phyloP scores from a whole-genome alignment of 2,329 filamentous ascomycete species.

The Beauveria scarabaeidicola region DNA sequence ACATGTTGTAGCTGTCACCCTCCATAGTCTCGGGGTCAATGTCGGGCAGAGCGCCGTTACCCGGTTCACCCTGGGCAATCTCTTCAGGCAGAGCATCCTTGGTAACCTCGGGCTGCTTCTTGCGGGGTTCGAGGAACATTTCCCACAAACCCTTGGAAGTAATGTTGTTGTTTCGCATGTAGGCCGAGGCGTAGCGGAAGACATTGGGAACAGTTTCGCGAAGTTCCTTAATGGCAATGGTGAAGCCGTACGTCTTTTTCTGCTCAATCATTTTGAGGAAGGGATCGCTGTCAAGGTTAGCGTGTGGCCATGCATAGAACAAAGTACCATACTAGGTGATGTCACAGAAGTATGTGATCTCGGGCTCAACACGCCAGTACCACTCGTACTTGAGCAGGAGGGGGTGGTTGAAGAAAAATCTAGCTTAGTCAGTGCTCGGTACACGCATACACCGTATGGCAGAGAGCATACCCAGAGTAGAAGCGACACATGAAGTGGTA shows the following conservation, averaged over 20 bases:
- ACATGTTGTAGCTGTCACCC: slow-evolving; percentile 98
- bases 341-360: slow-evolving; percentile 99
- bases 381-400: slow-evolving; percentile 94
- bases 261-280: slow-evolving; percentile 89
- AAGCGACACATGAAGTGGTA: slow-evolving; percentile 99
- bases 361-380: slow-evolving; percentile 98
- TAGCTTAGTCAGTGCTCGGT: slow-evolving; percentile 22
- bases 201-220: slow-evolving; percentile 98
- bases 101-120: slow-evolving; percentile 52
- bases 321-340: slow-evolving; percentile 72
- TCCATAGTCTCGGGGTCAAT: slow-evolving; percentile 94
- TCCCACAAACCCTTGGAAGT: slow-evolving; percentile 93
- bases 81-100: slow-evolving; percentile 69
- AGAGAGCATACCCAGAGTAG: slow-evolving; percentile 72
- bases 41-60: slow-evolving; percentile 60
- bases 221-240: slow-evolving; percentile 95
- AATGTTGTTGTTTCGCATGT: slow-evolving; percentile 86
- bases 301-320: not conserved
- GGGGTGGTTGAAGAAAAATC: slow-evolving; percentile 96
- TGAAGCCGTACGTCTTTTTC: slow-evolving; percentile 98
- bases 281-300: slow-evolving; percentile 57
- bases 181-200: slow-evolving; percentile 96
- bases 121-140: slow-evolving; percentile 83
- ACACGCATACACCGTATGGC: not conserved
- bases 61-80: slow-evolving; percentile 67